Conservation (phyloP, 208 protist genomes). For the Porcisia hertigi region DNA sequence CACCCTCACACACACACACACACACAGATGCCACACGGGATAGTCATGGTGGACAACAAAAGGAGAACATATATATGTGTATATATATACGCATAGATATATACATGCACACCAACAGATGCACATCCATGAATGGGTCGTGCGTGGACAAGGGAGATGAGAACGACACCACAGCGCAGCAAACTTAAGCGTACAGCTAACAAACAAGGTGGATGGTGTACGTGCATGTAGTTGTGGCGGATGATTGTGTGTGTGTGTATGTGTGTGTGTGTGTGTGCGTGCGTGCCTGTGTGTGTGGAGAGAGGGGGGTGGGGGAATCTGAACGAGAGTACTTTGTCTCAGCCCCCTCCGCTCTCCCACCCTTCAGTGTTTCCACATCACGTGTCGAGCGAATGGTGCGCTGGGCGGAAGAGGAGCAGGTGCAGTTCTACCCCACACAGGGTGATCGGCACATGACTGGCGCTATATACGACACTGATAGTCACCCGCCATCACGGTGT, state of each 20-base stretch:
- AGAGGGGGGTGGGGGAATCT: neutral
- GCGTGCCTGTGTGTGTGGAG: neutral
- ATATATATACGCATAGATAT: neutral
- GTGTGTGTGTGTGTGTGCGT: too few species aligned
- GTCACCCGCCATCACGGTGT: slow-evolving; percentile 96
- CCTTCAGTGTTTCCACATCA: neutral
- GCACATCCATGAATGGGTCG: neutral
- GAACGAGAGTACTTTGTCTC: neutral
- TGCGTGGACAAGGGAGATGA: neutral
- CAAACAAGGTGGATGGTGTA: neutral
- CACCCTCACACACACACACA: neutral
- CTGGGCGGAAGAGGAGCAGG: neutral
- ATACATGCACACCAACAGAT: neutral
- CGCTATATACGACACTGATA: slow-evolving; percentile 95
- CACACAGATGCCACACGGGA: neutral
- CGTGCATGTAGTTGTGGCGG: neutral
- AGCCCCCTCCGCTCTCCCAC: neutral
- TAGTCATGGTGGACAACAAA: neutral
- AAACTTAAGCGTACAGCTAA: neutral
- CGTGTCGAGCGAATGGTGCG: neutral
- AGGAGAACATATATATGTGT: neutral
- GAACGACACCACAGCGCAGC: neutral
- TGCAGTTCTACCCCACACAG: neutral
- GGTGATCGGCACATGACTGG: neutral
- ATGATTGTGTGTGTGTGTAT: neutral